Percentiles rank a stretch among this genome's conserved stretches.
These are phyloP conservation scores for Endoconidiophora polonica DNA, from an alignment of 2,329 filamentous ascomycete species.

Conservation along the genomic window DNA sequence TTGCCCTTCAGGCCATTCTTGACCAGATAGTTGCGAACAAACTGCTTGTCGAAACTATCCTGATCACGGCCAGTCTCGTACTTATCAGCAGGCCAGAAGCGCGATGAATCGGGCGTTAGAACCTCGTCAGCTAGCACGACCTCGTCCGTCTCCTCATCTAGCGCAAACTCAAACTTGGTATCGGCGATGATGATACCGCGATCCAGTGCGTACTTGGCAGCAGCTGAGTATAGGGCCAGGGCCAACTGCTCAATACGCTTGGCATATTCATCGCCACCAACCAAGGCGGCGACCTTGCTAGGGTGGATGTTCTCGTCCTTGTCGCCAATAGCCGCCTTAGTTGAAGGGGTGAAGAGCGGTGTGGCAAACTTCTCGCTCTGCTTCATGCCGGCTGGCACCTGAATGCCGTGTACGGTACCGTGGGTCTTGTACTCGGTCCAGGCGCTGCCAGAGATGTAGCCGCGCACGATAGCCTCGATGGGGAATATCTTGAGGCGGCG, in stretches of 20 bases:
- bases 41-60: slow-evolving; percentile 80
- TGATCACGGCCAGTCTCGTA: slow-evolving; percentile 52
- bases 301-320: slow-evolving; percentile 78
- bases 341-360: slow-evolving; percentile 58
- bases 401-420: slow-evolving; percentile 67
- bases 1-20: slow-evolving; percentile 38
- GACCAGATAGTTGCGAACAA: slow-evolving; percentile 67
- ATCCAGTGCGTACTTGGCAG: slow-evolving; percentile 41
- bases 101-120: slow-evolving; percentile 64
- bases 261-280: slow-evolving; percentile 20
- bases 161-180: slow-evolving; percentile 37
- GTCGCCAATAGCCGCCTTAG: slow-evolving; percentile 64
- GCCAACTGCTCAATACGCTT: slow-evolving; percentile 20
- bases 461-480: slow-evolving; percentile 67
- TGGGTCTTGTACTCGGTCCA: slow-evolving; percentile 59
- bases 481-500: slow-evolving; percentile 58
- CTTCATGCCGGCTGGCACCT: slow-evolving; percentile 47
- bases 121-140: slow-evolving; percentile 54
- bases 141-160: slow-evolving; percentile 18
- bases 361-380: slow-evolving; percentile 53
- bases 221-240: slow-evolving; percentile 24
- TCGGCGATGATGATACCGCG: slow-evolving; percentile 26
- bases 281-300: slow-evolving; percentile 39
- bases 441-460: slow-evolving; percentile 74
- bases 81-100: slow-evolving; percentile 67